Evolutionary conservation across 1,139 yeast genomes (phyloP).

Genomic region (Candida gigantensis): DNA sequence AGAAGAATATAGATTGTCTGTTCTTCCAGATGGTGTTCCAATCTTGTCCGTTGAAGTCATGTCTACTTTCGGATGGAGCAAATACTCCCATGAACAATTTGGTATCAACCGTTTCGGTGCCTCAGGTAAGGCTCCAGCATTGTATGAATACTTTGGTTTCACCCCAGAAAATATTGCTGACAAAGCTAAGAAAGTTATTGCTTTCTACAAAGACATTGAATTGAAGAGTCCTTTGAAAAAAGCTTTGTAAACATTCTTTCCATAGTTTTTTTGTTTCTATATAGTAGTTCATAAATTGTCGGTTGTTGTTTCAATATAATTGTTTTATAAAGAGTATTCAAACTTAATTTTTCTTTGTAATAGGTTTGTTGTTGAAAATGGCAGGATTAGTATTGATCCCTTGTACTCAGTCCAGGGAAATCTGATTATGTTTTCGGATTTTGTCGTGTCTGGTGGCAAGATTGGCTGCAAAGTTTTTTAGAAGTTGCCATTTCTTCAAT

Average conservation of each 20-base stretch:
- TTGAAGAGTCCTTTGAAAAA: constrained; percentile 75
- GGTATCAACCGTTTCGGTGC: constrained; percentile 98
- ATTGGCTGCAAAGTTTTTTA: too few species aligned
- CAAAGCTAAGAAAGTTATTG: constrained; percentile 79
- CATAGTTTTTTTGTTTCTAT: too few species aligned
- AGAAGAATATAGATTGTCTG: constrained; percentile 74
- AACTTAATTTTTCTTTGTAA: too few species aligned
- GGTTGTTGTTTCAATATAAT: too few species aligned
- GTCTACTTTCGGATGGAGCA: constrained; percentile 91
- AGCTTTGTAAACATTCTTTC: constrained; percentile 63
- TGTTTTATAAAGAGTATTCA: too few species aligned
- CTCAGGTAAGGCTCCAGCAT: constrained; percentile 85
- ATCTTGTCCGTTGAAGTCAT: constrained; percentile 92
- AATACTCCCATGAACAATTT: constrained; percentile 95
- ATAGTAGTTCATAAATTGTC: too few species aligned
- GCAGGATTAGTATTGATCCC: too few species aligned
- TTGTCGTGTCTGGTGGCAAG: too few species aligned
- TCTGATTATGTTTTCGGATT: too few species aligned
- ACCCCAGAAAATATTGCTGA: constrained; percentile 91
- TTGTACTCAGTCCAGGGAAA: too few species aligned
- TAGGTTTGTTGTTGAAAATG: too few species aligned
- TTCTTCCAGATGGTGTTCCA: constrained; percentile 94
- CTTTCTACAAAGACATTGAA: constrained; percentile 78
- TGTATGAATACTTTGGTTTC: constrained; percentile 85
- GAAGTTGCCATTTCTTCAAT: too few species aligned